Base-by-base conservation (phyloP, 257 asterid genomes). In the Haberlea rhodopensis region DNA sequence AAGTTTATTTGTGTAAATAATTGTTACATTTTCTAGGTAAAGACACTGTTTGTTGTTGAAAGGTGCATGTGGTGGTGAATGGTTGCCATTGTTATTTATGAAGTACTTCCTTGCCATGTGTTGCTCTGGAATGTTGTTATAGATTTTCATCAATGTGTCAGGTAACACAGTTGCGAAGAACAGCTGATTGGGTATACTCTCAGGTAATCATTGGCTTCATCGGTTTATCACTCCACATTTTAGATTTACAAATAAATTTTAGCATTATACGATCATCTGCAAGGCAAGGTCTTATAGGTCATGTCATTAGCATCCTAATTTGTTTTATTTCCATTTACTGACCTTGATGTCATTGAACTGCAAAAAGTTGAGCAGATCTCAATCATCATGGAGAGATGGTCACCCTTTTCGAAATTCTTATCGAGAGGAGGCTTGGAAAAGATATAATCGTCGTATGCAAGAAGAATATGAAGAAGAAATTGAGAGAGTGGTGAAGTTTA, bases 391-490 rank as follows among this genome's bases (percentile, higher is more conserved):
- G 88, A 87, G 78, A 79, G 73, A 70, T 62, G 55, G 82, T 11
- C 76, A 75, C 57, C 79, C 96, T 73, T 92, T 70, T 71, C 75
- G 96, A 64, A 65, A 80, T 56, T 73, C 67, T 72, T 87, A 74
- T 75, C 85, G 75, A 67, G 97, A 85, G 81, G 96, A 82, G 66
- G 95, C 99, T 4, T 81, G 91, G 87, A 92, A 70, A 79, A 89
- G 86, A 80, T 84, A 89, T 78, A 82, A 81, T 57, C 87, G 86
- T 0, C 86, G 95, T 67, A 76, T 85, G 95, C 95, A 78, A 79
- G 99, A 92, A 77, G 95, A 89, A 83, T 79, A 85, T 43, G 99
- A 89, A 85, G 99, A 92, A 78, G 99, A 89, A 84, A 80, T 84
- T 94, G 99, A 89, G 80, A 84, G 97, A 90, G 88, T 92, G 89